Conservation (phyloP, 2,329 filamentous ascomycete genomes). For the Colletotrichum cordylinicola region DNA sequence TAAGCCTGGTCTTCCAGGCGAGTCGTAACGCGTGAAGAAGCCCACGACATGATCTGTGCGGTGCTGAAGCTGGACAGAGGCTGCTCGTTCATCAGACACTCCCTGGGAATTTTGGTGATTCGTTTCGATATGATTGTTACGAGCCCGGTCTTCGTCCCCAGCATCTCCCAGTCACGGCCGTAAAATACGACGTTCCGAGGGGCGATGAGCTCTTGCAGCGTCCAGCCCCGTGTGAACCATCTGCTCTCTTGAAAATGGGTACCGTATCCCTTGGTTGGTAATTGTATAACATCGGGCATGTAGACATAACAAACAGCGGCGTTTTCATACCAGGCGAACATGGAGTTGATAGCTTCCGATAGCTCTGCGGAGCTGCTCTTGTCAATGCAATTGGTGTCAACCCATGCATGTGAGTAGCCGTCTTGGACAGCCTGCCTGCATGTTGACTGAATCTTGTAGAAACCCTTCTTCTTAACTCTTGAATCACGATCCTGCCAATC, state of each 20-base stretch:
- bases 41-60: constrained; percentile 40
- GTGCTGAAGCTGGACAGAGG: constrained; percentile 7
- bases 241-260: not conserved
- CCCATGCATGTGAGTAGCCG: not conserved
- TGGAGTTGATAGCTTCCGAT: constrained; percentile 19
- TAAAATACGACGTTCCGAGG: constrained; percentile 2
- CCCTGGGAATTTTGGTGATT: not conserved
- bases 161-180: not conserved
- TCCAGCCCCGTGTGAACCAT: constrained; percentile 25
- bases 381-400: constrained; percentile 5
- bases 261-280: not conserved
- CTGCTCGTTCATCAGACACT: not conserved
- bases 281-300: constrained; percentile 16
- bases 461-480: not conserved
- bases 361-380: constrained; percentile 4
- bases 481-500: not conserved
- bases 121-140: not conserved
- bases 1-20: constrained; percentile 38
- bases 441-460: not conserved
- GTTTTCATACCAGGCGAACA: constrained; percentile 21
- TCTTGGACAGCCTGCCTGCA: not conserved
- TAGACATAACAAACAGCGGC: constrained; percentile 26
- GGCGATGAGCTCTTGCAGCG: constrained; percentile 21
- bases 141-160: not conserved
- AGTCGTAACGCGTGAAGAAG: constrained; percentile 33